These are phyloP conservation scores for Fusarium napiforme DNA, from an alignment of 2,329 filamentous ascomycete species.

Conservation along the genomic window DNA sequence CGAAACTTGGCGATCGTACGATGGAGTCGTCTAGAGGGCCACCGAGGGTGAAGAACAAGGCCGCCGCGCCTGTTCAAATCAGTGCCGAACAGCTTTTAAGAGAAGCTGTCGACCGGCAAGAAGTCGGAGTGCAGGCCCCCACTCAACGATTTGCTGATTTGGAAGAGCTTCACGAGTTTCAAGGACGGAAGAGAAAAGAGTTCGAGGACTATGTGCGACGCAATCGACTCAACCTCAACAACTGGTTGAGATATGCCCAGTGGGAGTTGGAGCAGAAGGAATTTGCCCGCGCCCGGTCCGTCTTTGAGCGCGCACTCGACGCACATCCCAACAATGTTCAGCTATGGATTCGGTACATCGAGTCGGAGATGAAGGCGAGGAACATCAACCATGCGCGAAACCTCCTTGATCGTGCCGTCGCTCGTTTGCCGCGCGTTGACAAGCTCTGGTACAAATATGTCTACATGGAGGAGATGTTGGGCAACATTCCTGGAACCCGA, in stretches of 20 bases:
- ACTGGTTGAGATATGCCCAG: constrained; percentile 97
- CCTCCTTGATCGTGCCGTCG: constrained; percentile 92
- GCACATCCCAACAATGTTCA: constrained; percentile 87
- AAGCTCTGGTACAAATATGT: constrained; percentile 99
- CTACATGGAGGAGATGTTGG: constrained; percentile 98
- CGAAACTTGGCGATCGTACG: constrained; percentile 45
- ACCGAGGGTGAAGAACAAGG: constrained; percentile 98
- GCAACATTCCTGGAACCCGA: constrained; percentile 89
- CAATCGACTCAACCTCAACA: constrained; percentile 95
- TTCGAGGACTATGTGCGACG: constrained; percentile 98
- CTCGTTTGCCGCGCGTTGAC: constrained; percentile 88
- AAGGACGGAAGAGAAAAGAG: constrained; percentile 93
- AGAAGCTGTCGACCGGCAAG: constrained; percentile 96
- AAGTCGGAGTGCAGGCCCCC: constrained; percentile 85
- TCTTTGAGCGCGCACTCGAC: constrained; percentile 95
- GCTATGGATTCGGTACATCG: constrained; percentile 92
- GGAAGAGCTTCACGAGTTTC: constrained; percentile 97
- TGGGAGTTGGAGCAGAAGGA: constrained; percentile 99
- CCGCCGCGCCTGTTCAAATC: constrained; percentile 88
- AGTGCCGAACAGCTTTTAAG: constrained; percentile 96
- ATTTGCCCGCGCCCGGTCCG: constrained; percentile 86
- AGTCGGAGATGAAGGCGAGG: constrained; percentile 90
- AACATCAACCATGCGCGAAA: constrained; percentile 98
- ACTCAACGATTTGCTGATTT: constrained; percentile 96
- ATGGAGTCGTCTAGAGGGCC: constrained; percentile 95